These are phyloP conservation scores for Acanthamoeba quina DNA, from an alignment of 208 protist species.

Conservation along the genomic window DNA sequence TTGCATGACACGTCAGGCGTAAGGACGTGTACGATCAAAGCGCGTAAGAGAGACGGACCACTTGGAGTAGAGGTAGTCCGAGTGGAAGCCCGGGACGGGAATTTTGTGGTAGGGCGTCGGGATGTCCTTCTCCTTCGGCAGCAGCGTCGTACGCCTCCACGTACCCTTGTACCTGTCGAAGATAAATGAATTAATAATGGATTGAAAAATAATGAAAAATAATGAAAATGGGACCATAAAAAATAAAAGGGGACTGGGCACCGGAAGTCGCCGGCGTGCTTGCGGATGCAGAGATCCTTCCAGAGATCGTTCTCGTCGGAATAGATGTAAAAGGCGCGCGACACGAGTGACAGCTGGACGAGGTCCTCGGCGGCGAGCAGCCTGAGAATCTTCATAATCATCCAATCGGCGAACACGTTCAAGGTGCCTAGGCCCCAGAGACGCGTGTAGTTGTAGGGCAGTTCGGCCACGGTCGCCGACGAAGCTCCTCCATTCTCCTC, in stretches of 20 bases:
- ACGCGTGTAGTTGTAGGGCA: slow-evolving; percentile 51
- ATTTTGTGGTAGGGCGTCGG: slow-evolving; percentile 46
- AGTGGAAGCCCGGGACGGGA: slow-evolving; percentile 68
- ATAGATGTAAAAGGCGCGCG: slow-evolving; percentile 68
- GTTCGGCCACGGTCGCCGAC: neutral
- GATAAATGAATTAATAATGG: neutral
- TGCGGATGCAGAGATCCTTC: slow-evolving; percentile 69
- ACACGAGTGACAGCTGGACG: slow-evolving; percentile 17
- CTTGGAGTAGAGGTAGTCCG: slow-evolving; percentile 61
- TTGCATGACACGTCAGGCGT: neutral
- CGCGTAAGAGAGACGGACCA: neutral
- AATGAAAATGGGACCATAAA: neutral
- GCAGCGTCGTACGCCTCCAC: slow-evolving; percentile 57
- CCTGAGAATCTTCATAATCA: slow-evolving; percentile 65
- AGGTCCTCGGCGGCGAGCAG: slow-evolving; percentile 54
- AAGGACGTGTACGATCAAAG: neutral
- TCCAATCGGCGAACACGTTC: slow-evolving; percentile 63
- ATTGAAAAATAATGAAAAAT: neutral
- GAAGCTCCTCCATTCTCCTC: too few relatives aligned
- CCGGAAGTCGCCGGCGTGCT: slow-evolving; percentile 56
- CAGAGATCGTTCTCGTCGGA: slow-evolving; percentile 69
- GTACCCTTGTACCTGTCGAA: slow-evolving; percentile 60
- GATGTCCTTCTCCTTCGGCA: slow-evolving; percentile 50
- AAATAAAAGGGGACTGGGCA: neutral
- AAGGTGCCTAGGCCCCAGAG: slow-evolving; percentile 43